Percentiles rank a stretch among this genome's conserved stretches.
Conservation (phyloP, 306 rosid genomes). For the Argentina anserina region DNA sequence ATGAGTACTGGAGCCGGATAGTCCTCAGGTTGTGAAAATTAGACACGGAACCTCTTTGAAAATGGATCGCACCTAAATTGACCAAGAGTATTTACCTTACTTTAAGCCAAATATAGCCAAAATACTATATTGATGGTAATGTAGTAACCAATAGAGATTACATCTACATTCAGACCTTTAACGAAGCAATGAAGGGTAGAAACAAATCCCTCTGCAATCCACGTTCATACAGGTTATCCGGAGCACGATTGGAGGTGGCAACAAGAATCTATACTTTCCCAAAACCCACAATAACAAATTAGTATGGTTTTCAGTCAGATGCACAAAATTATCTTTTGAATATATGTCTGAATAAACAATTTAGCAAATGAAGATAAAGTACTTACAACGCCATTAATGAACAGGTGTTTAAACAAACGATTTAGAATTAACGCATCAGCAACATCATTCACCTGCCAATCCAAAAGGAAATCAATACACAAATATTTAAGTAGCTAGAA, state of each 20-base stretch:
- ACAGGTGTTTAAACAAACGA: conserved; percentile 76
- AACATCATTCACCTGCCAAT: conserved; percentile 81
- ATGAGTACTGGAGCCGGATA: not conserved
- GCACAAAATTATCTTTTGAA: conserved; percentile 5
- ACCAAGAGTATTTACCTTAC: conserved; percentile 3
- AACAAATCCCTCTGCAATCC: conserved; percentile 97
- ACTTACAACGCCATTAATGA: conserved; percentile 79
- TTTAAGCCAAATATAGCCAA: conserved; percentile 2
- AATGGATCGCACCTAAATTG: conserved; percentile 2
- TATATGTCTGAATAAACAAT: not conserved
- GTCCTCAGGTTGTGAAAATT: conserved; percentile 13
- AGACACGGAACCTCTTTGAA: conserved; percentile 18
- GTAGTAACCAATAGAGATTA: conserved; percentile 15
- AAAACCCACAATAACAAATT: conserved; percentile 29
- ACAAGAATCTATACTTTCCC: conserved; percentile 75
- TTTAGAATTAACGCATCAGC: conserved; percentile 94
- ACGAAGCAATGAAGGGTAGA: conserved; percentile 74
- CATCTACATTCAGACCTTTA: conserved; percentile 56
- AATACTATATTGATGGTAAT: conserved; percentile 15
- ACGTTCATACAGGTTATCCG: conserved; percentile 86
- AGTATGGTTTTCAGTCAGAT: conserved; percentile 18
- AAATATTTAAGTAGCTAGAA: conserved; percentile 16
- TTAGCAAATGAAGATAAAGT: conserved; percentile 14
- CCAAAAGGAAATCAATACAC: conserved; percentile 19
- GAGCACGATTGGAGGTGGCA: conserved; percentile 94